A percentile compares a stretch with the other conserved stretches of the same genome.
Conservation (phyloP, 768 basidiomycete genomes). For the Tephrocybe sp. region DNA sequence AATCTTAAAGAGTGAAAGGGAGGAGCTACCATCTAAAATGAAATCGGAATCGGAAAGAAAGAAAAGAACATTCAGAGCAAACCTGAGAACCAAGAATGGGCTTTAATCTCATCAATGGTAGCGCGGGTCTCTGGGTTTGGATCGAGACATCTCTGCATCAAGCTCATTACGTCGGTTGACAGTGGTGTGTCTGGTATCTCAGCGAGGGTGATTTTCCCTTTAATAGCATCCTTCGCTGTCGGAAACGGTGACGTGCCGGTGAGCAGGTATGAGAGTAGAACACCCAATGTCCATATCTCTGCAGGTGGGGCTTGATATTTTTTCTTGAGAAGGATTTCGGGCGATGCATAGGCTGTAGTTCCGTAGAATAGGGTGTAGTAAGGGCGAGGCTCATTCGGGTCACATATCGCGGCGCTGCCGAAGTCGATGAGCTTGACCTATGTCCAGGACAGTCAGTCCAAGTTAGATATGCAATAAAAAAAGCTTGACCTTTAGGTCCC, state of each 20-base stretch:
- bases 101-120: conserved; percentile 77
- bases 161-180: conserved; percentile 51
- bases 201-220: conserved; percentile 58
- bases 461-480: neutral
- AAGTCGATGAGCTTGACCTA: conserved; percentile 97
- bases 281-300: conserved; percentile 95
- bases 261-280: conserved; percentile 91
- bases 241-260: conserved; percentile 94
- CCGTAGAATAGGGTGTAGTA: conserved; percentile 85
- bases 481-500: conserved; percentile 60
- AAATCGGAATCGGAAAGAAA: neutral
- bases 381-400: conserved; percentile 61
- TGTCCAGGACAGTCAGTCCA: conserved; percentile 2
- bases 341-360: conserved; percentile 93
- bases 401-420: conserved; percentile 80
- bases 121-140: conserved; percentile 80
- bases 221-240: conserved; percentile 76
- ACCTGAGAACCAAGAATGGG: conserved; percentile 76
- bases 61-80: neutral
- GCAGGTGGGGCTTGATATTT: conserved; percentile 92
- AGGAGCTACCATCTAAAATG: neutral
- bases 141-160: conserved; percentile 80
- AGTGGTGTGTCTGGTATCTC: conserved; percentile 37
- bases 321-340: conserved; percentile 88
- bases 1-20: conserved; percentile 2